Base-by-base conservation (phyloP, 179 eudicot species). In the Patellifolia procumbens region DNA sequence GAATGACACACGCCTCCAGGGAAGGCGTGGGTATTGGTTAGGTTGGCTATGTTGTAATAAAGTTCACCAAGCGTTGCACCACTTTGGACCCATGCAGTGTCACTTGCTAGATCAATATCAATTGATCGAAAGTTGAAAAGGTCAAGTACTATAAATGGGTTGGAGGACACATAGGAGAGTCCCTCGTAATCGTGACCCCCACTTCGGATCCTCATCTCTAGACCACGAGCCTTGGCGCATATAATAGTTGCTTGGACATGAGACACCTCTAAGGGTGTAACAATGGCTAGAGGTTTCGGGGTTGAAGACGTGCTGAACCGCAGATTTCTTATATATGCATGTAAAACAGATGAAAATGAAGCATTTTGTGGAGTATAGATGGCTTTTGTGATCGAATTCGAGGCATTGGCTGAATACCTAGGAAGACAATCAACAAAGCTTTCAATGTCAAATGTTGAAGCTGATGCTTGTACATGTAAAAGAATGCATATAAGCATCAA, bases 101-200 rank as follows among this genome's bases (percentile, higher is more conserved):
- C 72, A 26, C 8, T 78, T 3, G 29, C 51, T 49, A 72, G 48
- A 73, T 83, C 80, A 20, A 83, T 69, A 28, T 74, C 60, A 16
- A 83, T 81, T 9, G 79, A 64, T 22, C 82, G 79, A 49, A 80
- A 73, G 68, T 83, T 83, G 63, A 80, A 83, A 66, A 83, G 71
- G 67, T 83, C 86, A 16, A 80, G 86, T 12, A 80, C 10, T 5
- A 83, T 19, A 66, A 83, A 83, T 5, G 86, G 86, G 35, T 77
- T 65, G 2, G 32, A 62, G 9, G 83, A 80, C 29, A 78, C 81
- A 52, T 83, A 83, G n/a, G 81, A 80, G 0, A 80, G 74, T 13
- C 86, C 86, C 63, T 83, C 86, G 5, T 7, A 79, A 59, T 82
- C 85, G 32, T 82, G 85, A 12, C 85, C 85, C 11, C 83, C 86